Evolutionary conservation across 768 basidiomycete species (phyloP), one percentile per base, ranked within the genome.

Genomic region (Kwoniella europaea): DNA sequence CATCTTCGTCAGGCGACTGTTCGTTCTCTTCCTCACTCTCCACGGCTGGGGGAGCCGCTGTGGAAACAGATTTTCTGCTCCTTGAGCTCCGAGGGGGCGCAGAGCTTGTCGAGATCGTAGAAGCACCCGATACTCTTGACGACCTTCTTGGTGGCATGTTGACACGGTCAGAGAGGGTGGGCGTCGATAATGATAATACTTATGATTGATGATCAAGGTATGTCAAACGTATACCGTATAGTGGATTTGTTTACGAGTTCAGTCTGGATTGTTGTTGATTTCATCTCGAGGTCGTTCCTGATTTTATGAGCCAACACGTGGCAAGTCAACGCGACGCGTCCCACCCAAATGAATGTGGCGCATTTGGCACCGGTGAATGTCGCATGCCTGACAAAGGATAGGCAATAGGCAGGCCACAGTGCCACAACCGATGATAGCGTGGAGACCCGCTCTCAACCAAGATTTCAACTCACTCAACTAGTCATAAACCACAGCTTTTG

Each of bases 21-120:
- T 64, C 69, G 16, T 65, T 59, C 29, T 74, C 67, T 64, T 69
- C 67, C n/a, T 71, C 73, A 27, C 56, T 66, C 1, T 68, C 60
- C 22, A 12, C 13, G 10, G n/a, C 59, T 15, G 67, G 46, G 9
- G 58, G 41, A n/a, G 67, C 46, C 7, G 56, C 10, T n/a, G 46
- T 13, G 18, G 46, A 13, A 50, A 64, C 63, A 9, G 52, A 55
- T 57, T 70, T 70, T 61, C 56, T 70, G 12, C 41, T 57, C 44
- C 65, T 27, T 27, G 65, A 58, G 5, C 55, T 20, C 24, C 63
- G 27, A 16, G 68, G 18, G 10, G 68, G 61, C 22, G 61, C 35
- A 13, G 29, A 43, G 18, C 64, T 65, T 13, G 54, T 65, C 54
- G 66, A 52, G 9, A 58, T 50, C 0, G 68, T 54, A 13, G 59